Evolutionary conservation across 768 basidiomycete species (phyloP).

Genomic region (Suillus clintonianus): DNA sequence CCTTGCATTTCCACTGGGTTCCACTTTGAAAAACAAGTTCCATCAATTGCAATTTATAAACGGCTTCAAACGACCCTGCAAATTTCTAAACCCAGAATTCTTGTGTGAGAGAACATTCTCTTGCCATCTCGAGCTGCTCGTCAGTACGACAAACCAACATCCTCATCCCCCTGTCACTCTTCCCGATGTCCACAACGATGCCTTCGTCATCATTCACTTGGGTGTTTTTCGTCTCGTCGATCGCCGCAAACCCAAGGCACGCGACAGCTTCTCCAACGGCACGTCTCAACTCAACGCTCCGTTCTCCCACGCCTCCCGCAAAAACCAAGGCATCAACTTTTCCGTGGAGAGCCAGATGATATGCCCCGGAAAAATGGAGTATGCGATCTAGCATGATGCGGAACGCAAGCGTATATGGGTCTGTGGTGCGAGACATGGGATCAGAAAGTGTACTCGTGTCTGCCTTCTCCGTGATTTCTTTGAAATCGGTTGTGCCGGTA

Average conservation of each 20-base stretch:
- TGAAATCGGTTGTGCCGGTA: conserved; percentile 83
- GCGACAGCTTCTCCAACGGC: conserved; percentile 53
- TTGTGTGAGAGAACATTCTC: conserved; percentile 32
- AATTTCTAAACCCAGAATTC: conserved; percentile 15
- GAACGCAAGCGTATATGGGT: conserved; percentile 64
- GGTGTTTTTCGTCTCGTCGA: conserved; percentile 52
- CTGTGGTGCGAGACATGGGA: conserved; percentile 18
- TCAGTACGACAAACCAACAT: conserved; percentile 68
- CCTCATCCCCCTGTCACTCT: conserved; percentile 26
- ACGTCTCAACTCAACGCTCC: conserved; percentile 57
- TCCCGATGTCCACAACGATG: conserved; percentile 50
- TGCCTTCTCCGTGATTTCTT: conserved; percentile 55
- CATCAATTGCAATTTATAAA: neutral
- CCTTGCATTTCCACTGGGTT: neutral
- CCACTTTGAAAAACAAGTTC: neutral
- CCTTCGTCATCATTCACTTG: conserved; percentile 38
- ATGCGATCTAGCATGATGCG: conserved; percentile 79
- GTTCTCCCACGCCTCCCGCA: conserved; percentile 88
- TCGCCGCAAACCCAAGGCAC: conserved; percentile 61
- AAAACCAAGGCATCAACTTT: conserved; percentile 81
- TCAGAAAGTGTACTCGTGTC: conserved; percentile 23
- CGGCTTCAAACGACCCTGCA: neutral
- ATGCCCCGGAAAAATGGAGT: conserved; percentile 69
- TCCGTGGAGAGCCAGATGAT: conserved; percentile 70
- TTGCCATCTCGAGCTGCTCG: conserved; percentile 59